Base-by-base conservation (phyloP, 2,329 filamentous ascomycete species). In the Pyrenophora teres region DNA sequence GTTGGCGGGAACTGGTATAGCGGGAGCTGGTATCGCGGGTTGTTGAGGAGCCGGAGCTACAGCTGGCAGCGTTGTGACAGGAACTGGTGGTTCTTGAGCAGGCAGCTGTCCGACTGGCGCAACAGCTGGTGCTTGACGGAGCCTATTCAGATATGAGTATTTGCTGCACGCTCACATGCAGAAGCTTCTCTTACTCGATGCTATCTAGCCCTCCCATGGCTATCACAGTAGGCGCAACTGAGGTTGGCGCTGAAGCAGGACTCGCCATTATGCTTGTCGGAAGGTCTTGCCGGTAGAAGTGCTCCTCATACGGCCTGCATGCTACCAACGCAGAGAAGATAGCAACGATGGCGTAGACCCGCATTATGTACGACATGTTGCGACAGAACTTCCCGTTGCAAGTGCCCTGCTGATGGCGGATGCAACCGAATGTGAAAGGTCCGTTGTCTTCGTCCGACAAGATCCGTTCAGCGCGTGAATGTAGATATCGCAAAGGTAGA, bases 41-140 rank as follows among this genome's bases (percentile, higher is more conserved):
- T 30, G 27, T 30, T 30, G 27, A 30, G 27, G 27, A 30, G 30
- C 38, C 35, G 49, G 45, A 31, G 35, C 23, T 33, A 33, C 32
- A 44, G 15, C 12, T 46, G 40, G 27, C 12, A 38, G 39, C 7
- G 37, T 42, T 31, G 36, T 38, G 16, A 36, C 41, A 2, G 19
- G 3, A 16, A 16, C 41, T 6, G 37, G 40, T 31, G 41, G 50
- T 27, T 45, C 30, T 8, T 47, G 42, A 21, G 16, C 44, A 46
- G 47, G 41, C 35, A 30, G 15, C 15, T 39, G 33, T 12, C 27
- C 19, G 32, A 40, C 7, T 36, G 41, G 46, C 16, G 40, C 53
- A 18, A 50, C 9, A 9, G 27, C 54, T 13, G 50, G 47, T 41
- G 27, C 56, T 45, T 60, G 57, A 48, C 56, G 59, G 6, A 60